A percentile compares a stretch with the other conserved stretches of the same genome.
These are phyloP conservation scores for Boehmeria nivea DNA, from an alignment of 306 rosid species.

Conservation along the genomic window DNA sequence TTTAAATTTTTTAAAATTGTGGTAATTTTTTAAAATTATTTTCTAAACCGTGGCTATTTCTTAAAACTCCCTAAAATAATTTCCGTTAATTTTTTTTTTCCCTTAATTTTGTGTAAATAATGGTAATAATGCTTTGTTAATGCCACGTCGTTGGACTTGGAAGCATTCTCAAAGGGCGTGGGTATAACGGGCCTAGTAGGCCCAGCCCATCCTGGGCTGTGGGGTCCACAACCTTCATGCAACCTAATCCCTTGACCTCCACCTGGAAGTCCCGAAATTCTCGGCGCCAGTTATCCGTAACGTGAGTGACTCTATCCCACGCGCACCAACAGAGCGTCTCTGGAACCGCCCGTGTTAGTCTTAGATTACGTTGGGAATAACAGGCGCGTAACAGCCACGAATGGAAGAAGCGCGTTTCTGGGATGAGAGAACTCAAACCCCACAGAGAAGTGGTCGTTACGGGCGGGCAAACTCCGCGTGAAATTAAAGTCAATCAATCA, in stretches of 20 bases:
- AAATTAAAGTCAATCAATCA: slow-evolving; percentile 17
- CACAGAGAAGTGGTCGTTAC: neutral
- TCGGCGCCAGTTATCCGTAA: slow-evolving; percentile 40
- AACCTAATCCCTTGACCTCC: slow-evolving; percentile 34
- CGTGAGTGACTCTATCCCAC: neutral
- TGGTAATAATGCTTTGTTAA: neutral
- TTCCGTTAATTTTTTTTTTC: neutral
- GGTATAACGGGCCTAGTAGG: slow-evolving; percentile 6
- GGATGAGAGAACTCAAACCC: neutral
- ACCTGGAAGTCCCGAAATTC: slow-evolving; percentile 37
- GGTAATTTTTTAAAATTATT: too few species aligned
- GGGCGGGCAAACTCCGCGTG: slow-evolving; percentile 17
- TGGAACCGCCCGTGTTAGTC: too few species aligned
- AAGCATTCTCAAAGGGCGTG: neutral
- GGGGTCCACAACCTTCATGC: neutral
- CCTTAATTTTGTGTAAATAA: neutral
- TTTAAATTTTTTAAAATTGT: too few species aligned
- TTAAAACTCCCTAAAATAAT: too few species aligned
- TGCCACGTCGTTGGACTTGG: slow-evolving; percentile 11
- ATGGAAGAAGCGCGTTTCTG: neutral
- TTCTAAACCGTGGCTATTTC: too few species aligned
- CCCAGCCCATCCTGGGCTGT: slow-evolving; percentile 9
- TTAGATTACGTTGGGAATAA: neutral
- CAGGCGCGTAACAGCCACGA: neutral
- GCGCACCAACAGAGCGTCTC: neutral